These are phyloP conservation scores for Kurtzmaniella natalensis DNA, from an alignment of 1,139 yeast genomes.

Conservation along the genomic window DNA sequence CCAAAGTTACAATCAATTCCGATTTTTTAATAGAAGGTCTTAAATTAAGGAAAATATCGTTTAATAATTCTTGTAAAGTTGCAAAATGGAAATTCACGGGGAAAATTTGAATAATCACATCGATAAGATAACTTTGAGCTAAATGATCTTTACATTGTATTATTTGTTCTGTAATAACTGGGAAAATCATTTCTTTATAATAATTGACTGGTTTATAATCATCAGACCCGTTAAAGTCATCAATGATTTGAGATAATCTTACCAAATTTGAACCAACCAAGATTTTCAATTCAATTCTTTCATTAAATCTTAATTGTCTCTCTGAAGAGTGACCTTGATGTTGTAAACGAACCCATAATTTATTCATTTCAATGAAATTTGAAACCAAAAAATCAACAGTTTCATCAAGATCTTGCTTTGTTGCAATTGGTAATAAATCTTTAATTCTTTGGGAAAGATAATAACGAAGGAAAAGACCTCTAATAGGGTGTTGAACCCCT, in stretches of 20 bases:
- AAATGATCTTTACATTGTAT: conserved; percentile 88
- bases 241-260: conserved; percentile 81
- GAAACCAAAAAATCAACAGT: conserved; percentile 71
- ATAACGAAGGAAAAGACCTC: conserved; percentile 86
- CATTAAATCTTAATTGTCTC: conserved; percentile 66
- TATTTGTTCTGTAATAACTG: conserved; percentile 82
- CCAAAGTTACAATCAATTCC: conserved; percentile 62
- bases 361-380: conserved; percentile 95
- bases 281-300: conserved; percentile 84
- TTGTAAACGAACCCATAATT: conserved; percentile 93
- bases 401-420: conserved; percentile 51
- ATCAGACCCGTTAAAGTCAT: conserved; percentile 48
- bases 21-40: conserved; percentile 68
- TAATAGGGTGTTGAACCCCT: conserved; percentile 94
- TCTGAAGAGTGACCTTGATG: conserved; percentile 94
- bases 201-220: conserved; percentile 33
- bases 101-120: conserved; percentile 86
- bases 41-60: conserved; percentile 56
- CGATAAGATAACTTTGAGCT: conserved; percentile 88
- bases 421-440: conserved; percentile 53
- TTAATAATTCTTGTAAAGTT: conserved; percentile 65
- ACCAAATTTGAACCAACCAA: conserved; percentile 92
- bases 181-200: conserved; percentile 66
- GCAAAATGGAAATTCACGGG: conserved; percentile 88
- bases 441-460: conserved; percentile 83